Evolutionary conservation across 2,329 filamentous ascomycete genomes (phyloP), one percentile per base, ranked within the genome.

Genomic region (Aschersonia sp.): DNA sequence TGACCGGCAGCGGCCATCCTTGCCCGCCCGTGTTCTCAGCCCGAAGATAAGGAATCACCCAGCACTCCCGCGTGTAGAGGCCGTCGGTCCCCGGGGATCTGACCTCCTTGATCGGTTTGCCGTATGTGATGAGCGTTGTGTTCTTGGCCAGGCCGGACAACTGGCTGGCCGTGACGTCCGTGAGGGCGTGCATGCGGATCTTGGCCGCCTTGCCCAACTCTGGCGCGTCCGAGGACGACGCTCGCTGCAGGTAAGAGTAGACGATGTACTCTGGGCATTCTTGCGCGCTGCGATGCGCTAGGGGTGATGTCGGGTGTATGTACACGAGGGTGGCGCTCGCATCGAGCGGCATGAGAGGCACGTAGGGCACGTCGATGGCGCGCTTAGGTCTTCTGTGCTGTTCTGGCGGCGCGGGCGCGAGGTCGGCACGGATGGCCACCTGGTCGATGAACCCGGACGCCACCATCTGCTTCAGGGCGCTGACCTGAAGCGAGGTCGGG

Each of bases 381-480:
- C 89, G 79, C 46, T 79, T 80, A 0, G 89, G 86, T 52, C 85
- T 87, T 20, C 83, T 74, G 44, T 72, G 66, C 47, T 75, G 66
- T 51, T 83, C 80, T 1, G 82, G 81, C 1, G 86, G 85, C 9
- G 74, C 75, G 1, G 88, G 86, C 0, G 87, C 75, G n/a, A 88
- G 71, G 63, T 98, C 91, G 4, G 86, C 87, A 51, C 92, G 85
- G 55, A 97, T 89, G 44, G 92, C 92, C 41, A 98, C 77, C 55
- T 96, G 85, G 64, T 98, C 92, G 58, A 97, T 80, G 67, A 96
- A 97, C 1, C 91, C 92, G 0, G 88, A 84, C 0, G 91, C 87
- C 29, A 87, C 81, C 67, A 97, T 94, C 60, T 96, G 87, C 63
- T 94, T 94, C 31, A 98, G 71, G 1, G 87, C 80, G 44, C 82